Conservation (phyloP, 257 asterid species). For the Ilex asprella region DNA sequence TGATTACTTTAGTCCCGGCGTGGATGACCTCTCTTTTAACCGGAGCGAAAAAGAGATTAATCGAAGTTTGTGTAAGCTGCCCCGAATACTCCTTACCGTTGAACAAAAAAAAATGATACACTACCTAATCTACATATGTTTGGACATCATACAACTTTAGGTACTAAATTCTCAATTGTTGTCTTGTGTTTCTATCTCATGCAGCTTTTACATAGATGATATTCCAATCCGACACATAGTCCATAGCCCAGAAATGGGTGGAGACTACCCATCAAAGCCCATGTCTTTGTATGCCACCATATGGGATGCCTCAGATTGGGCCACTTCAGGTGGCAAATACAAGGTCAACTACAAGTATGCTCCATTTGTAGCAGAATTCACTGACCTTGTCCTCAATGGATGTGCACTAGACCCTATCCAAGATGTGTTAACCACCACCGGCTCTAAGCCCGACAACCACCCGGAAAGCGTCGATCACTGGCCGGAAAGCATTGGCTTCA, state of each 20-base stretch:
- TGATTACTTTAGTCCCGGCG: no score
- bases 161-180: no score
- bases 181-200: background rate
- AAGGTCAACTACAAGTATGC: constrained; percentile 74
- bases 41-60: no score
- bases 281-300: constrained; percentile 88
- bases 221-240: constrained; percentile 70
- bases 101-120: no score
- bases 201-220: constrained; percentile 80
- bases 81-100: no score
- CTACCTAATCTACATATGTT: background rate
- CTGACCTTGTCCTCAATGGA: constrained; percentile 72
- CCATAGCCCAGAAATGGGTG: constrained; percentile 64
- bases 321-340: constrained; percentile 88
- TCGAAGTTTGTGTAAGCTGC: no score
- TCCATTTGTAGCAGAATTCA: constrained; percentile 77
- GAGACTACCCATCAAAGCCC: constrained; percentile 85
- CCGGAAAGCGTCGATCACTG: constrained; percentile 27
- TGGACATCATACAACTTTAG: background rate
- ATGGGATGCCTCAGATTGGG: constrained; percentile 99
- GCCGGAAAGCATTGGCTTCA: background rate
- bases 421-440: constrained; percentile 34
- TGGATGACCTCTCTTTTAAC: no score
- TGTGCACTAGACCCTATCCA: constrained; percentile 62
- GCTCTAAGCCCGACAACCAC: constrained; percentile 24